Evolutionary conservation across 116 monocot genomes (phyloP), one percentile per base, ranked within the genome.

Genomic region (Iris pallida): DNA sequence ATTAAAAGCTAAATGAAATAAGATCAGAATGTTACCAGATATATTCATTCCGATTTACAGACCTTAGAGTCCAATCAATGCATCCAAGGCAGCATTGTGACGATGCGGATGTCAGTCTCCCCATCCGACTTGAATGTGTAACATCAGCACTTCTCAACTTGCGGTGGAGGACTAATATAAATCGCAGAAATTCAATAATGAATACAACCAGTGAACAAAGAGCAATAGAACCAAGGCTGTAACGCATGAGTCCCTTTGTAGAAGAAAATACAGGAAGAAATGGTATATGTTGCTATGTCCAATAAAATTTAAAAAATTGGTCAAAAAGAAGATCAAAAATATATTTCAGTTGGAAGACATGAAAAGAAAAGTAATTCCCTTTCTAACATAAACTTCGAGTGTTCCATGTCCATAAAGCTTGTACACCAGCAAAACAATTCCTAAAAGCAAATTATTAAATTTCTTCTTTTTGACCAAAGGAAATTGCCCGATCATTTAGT

Each of bases 31-130:
- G n/a, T n/a, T n/a, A n/a, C n/a, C n/a, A n/a, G n/a, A n/a, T 88
- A 73, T 94, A 94, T 52, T 85, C 90, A 78, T 90, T 94, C 40
- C 90, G 85, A 62, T 90, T 94, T 10, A 94, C 71, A n/a, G 85
- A 88, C 56, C 67, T 90, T 47, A 88, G 48, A 45, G 83, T 94
- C 94, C 87, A 94, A 65, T 90, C 85, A 58, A 90, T 83, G 68
- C 85, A 82, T 71, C 90, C 83, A 74, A 82, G 72, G 54, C 81
- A 86, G 54, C 88, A 90, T 4, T 75, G 82, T 51, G 90, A 90
- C 64, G 83, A 85, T 73, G 71, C 81, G 40, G 81, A 83, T 16
- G 55, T 54, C 45, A 69, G 61, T 68, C 71, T 88, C 19, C 90
- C 94, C 48, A 81, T 68, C 48, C 74, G 77, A 73, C 83, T 78